phyloP scores from a whole-genome alignment of 2,329 filamentous ascomycete species.

The Aureobasidium namibiae region DNA sequence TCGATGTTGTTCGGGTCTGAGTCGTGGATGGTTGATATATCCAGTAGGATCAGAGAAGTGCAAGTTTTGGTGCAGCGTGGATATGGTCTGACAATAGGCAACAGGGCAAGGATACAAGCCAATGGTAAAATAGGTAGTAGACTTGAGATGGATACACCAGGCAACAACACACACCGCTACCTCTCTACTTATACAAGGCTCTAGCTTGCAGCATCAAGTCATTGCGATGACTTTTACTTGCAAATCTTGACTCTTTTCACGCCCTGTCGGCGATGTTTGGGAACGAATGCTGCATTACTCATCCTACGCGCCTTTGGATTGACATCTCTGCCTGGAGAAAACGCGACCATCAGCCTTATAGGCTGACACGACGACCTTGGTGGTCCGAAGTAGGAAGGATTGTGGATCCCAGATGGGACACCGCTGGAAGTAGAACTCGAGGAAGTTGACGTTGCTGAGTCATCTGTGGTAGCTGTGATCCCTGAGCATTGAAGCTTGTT shows the following conservation, averaged over 20 bases:
- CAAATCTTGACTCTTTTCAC: not conserved
- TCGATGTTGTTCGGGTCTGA: not conserved
- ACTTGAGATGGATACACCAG: not conserved
- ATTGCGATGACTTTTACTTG: not conserved
- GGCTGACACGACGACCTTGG: not conserved
- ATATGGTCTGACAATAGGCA: not conserved
- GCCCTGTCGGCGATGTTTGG: not conserved
- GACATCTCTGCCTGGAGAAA: not conserved
- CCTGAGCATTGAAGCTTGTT: too few relatives aligned
- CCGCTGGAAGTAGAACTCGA: not conserved
- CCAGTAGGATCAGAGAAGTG: not conserved
- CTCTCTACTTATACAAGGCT: not conserved
- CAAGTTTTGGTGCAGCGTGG: not conserved
- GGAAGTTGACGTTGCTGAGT: not conserved
- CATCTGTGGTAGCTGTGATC: too few relatives aligned
- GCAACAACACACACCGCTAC: not conserved
- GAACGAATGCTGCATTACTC: not conserved
- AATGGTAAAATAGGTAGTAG: not conserved
- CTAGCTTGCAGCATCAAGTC: not conserved
- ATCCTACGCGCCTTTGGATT: not conserved
- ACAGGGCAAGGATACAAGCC: not conserved
- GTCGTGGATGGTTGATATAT: not conserved
- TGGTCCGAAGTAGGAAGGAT: not conserved
- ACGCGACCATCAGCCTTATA: slow-evolving; percentile 3
- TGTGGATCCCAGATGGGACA: not conserved